A percentile compares a stretch with the other conserved stretches of the same genome.
Evolutionary conservation across 345 rosid genomes (phyloP).

Genomic region (Gossypium turneri): DNA sequence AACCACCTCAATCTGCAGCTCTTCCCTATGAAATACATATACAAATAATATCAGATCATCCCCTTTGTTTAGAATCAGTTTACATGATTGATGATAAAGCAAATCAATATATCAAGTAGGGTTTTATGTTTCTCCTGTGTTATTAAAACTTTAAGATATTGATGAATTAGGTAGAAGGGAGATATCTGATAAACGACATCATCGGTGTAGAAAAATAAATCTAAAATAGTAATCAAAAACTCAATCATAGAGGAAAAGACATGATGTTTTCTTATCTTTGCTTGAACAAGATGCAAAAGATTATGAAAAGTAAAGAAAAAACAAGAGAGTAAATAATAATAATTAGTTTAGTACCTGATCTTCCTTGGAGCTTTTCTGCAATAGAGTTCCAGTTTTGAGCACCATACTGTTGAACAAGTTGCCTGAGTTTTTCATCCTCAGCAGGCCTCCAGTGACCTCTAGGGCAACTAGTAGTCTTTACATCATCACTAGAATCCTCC

Average conservation of each 20-base stretch:
- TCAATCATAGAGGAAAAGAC: neutral
- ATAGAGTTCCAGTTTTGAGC: conserved; percentile 75
- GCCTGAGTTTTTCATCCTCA: conserved; percentile 65
- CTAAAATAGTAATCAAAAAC: neutral
- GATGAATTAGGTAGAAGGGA: neutral
- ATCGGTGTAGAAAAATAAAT: neutral
- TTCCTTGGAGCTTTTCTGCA: conserved; percentile 64
- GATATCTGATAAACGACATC: neutral
- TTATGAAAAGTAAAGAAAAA: neutral
- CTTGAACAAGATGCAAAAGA: neutral
- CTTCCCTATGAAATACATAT: conserved; percentile 37
- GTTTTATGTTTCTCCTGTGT: neutral
- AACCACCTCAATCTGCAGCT: conserved; percentile 77
- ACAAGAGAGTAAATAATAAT: neutral
- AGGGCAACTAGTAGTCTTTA: conserved; percentile 32
- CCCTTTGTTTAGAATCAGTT: neutral
- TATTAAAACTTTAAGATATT: neutral
- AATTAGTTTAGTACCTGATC: conserved; percentile 46
- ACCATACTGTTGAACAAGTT: conserved; percentile 55
- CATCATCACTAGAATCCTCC: conserved; percentile 43
- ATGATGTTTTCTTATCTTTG: too few species aligned
- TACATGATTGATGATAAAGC: neutral
- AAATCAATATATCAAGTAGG: neutral
- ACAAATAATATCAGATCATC: neutral
- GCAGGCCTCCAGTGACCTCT: conserved; percentile 80